Conservation (phyloP, 257 asterid species). For the Verbena officinalis region DNA sequence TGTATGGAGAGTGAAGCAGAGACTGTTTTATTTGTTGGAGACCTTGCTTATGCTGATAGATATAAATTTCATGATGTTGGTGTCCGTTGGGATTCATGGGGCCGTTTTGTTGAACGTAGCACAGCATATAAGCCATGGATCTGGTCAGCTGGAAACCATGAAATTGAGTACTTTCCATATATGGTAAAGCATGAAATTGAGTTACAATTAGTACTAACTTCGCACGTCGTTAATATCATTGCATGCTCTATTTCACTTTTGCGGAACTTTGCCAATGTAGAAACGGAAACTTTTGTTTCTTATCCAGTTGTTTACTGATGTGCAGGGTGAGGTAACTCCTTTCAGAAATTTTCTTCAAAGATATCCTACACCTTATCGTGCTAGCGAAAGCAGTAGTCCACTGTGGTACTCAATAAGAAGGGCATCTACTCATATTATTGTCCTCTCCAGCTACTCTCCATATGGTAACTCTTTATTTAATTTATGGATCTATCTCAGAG, state of each 20-base stretch:
- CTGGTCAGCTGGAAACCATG: conserved; percentile 83
- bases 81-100: conserved; percentile 85
- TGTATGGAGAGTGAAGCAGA: conserved; percentile 58
- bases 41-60: conserved; percentile 80
- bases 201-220: no score
- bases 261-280: no score
- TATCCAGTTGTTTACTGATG: conserved; percentile 24
- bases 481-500: no score
- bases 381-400: conserved; percentile 67
- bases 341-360: conserved; percentile 67
- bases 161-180: conserved; percentile 67
- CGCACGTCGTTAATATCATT: no score
- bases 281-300: neutral
- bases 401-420: conserved; percentile 80
- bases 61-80: conserved; percentile 65
- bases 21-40: conserved; percentile 71
- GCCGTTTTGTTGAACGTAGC: conserved; percentile 64
- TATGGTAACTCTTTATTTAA: conserved; percentile 52
- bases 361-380: conserved; percentile 74
- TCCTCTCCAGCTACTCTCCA: conserved; percentile 81
- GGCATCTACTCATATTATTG: conserved; percentile 74
- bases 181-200: conserved; percentile 47
- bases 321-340: conserved; percentile 65
- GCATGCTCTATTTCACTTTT: no score
- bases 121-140: conserved; percentile 79